Evolutionary conservation across 176 grass and related monocot genomes (phyloP).

Genomic region (Alopecurus myosuroides): DNA sequence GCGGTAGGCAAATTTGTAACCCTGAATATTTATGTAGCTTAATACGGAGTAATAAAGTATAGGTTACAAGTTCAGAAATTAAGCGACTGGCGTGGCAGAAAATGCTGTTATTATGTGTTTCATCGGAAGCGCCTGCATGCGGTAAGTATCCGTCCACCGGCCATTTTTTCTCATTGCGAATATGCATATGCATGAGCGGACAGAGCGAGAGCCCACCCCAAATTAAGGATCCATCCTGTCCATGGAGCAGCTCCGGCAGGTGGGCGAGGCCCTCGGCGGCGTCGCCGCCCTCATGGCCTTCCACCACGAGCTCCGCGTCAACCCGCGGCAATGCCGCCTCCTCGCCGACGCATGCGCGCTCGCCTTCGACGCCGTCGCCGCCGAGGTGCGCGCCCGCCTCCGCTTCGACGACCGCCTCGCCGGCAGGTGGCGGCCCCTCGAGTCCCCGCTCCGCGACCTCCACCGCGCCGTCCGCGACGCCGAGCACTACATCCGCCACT

Average conservation of each 20-base stretch:
- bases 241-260: conserved; percentile 85
- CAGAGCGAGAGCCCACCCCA: neutral
- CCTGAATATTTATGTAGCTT: no score
- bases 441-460: conserved; percentile 64
- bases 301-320: conserved; percentile 67
- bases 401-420: conserved; percentile 53
- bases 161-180: neutral
- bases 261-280: conserved; percentile 75
- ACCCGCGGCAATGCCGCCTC: conserved; percentile 72
- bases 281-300: conserved; percentile 76
- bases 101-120: no score
- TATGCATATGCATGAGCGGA: neutral
- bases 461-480: conserved; percentile 67
- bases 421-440: conserved; percentile 66
- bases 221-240: conserved; percentile 4
- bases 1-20: no score
- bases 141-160: neutral
- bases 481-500: conserved; percentile 53
- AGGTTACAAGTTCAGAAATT: no score
- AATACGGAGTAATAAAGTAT: no score
- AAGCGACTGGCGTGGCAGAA: no score
- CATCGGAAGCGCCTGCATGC: no score
- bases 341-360: conserved; percentile 62
- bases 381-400: conserved; percentile 54
- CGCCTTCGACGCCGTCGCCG: conserved; percentile 49